Conservation (phyloP, 805 yeast species). For the Grigorovia transvaalensis region DNA sequence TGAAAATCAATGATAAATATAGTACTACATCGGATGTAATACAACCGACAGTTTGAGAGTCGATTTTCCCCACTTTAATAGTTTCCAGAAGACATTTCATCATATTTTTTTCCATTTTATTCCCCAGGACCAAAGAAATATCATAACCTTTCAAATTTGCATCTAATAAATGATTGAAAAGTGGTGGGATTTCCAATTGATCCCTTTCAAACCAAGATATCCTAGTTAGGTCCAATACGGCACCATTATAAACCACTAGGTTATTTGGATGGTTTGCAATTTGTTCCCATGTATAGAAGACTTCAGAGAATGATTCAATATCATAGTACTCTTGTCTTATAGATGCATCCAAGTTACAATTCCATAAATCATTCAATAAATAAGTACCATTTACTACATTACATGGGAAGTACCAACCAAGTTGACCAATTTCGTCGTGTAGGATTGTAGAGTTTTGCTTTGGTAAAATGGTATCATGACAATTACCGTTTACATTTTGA, state of each 20-base stretch:
- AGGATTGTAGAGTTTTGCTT: constrained; percentile 65
- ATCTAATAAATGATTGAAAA: constrained; percentile 53
- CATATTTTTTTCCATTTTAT: constrained; percentile 52
- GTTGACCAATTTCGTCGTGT: constrained; percentile 36
- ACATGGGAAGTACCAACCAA: constrained; percentile 98
- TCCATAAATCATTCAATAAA: constrained; percentile 31
- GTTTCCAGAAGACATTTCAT: constrained; percentile 82
- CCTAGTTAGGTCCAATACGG: constrained; percentile 71
- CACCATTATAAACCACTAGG: constrained; percentile 81
- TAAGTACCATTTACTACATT: constrained; percentile 30
- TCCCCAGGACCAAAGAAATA: constrained; percentile 52
- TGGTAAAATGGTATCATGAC: constrained; percentile 69
- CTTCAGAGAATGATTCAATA: constrained; percentile 55
- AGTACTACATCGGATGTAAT: constrained; percentile 81
- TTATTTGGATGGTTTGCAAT: constrained; percentile 48
- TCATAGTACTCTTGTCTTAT: constrained; percentile 52
- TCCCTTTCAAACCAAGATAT: constrained; percentile 63
- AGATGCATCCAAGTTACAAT: constrained; percentile 78
- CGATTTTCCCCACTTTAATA: constrained; percentile 79
- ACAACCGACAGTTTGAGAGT: constrained; percentile 86
- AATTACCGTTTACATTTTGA: constrained; percentile 87
- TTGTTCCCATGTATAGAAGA: constrained; percentile 87
- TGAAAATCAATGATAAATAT: constrained; percentile 70
- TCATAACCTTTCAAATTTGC: constrained; percentile 60
- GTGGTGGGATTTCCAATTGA: constrained; percentile 60